These are phyloP conservation scores for Macaranga tanarius DNA, from an alignment of 441 rosid genomes.

Conservation along the genomic window DNA sequence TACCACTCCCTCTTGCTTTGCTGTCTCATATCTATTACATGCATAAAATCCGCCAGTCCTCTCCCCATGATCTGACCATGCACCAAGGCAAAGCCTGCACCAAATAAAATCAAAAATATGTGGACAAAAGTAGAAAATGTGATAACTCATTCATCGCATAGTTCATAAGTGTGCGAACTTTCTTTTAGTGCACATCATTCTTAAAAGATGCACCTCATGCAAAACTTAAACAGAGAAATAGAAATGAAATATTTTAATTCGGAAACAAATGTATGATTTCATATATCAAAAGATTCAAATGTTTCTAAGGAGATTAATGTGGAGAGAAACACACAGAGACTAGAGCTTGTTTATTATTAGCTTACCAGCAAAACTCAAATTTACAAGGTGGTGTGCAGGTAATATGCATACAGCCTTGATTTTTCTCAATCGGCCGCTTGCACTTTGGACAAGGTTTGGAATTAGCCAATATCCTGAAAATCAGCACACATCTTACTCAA, in stretches of 20 bases:
- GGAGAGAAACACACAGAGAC: background rate
- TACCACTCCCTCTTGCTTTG: constrained; percentile 91
- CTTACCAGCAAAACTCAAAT: constrained; percentile 98
- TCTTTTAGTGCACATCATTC: background rate
- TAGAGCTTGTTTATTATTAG: constrained; percentile 6
- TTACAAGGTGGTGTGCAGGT: constrained; percentile 97
- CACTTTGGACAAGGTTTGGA: constrained; percentile 99
- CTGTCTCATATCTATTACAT: constrained; percentile 86
- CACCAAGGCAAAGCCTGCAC: constrained; percentile 92
- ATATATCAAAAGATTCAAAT: background rate
- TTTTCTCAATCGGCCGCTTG: constrained; percentile 97
- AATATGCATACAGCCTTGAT: constrained; percentile 99
- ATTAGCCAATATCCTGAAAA: constrained; percentile 87
- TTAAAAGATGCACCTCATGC: background rate
- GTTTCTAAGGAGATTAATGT: background rate
- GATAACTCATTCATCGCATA: background rate
- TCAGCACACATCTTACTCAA: constrained; percentile 8
- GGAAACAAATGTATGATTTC: background rate
- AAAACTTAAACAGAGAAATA: background rate
- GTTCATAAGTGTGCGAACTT: background rate
- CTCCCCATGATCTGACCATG: constrained; percentile 93
- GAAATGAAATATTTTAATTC: background rate
- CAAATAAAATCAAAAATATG: constrained; percentile 11
- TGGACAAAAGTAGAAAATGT: background rate
- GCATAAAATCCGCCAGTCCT: constrained; percentile 96